Conservation (phyloP, 495 filamentous ascomycete genomes). For the Cenococcum geophilum region DNA sequence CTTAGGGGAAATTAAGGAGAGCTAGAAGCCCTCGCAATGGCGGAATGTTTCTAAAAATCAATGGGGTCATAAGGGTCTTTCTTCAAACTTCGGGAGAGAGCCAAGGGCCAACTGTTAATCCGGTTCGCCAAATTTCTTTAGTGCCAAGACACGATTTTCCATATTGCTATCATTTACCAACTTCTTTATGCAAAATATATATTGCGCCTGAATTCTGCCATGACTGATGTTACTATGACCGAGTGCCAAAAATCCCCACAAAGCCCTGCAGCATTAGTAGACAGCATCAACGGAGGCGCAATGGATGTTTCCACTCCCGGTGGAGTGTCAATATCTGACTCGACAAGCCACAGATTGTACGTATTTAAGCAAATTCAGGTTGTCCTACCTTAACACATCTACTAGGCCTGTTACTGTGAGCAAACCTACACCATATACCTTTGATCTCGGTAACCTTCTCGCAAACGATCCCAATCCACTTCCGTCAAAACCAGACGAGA, state of each 20-base stretch:
- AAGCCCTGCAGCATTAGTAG: not conserved
- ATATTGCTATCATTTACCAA: too few relatives aligned
- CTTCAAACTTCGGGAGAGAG: too few relatives aligned
- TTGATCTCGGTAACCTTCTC: slow-evolving; percentile 83
- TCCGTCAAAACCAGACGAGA: slow-evolving; percentile 46
- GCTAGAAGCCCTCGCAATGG: not conserved
- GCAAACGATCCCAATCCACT: slow-evolving; percentile 78
- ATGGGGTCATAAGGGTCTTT: too few relatives aligned
- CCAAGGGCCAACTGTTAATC: too few relatives aligned
- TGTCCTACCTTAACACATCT: not conserved
- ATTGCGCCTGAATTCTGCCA: not conserved
- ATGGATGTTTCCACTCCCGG: slow-evolving; percentile 9
- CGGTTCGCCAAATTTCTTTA: too few relatives aligned
- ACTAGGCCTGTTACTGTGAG: slow-evolving; percentile 57
- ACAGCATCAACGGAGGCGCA: not conserved
- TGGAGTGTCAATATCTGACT: not conserved
- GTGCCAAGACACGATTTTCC: too few relatives aligned
- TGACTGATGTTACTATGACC: not conserved
- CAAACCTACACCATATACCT: slow-evolving; percentile 83
- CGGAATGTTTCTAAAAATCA: too few relatives aligned
- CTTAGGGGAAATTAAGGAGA: slow-evolving; percentile 30
- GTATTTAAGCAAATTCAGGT: not conserved
- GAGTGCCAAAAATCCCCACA: not conserved
- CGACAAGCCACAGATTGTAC: not conserved
- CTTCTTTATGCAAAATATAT: not conserved